Percentiles rank a stretch among this genome's conserved stretches.
phyloP scores from a whole-genome alignment of 2,329 filamentous ascomycete genomes.

The Helotiales sp. region DNA sequence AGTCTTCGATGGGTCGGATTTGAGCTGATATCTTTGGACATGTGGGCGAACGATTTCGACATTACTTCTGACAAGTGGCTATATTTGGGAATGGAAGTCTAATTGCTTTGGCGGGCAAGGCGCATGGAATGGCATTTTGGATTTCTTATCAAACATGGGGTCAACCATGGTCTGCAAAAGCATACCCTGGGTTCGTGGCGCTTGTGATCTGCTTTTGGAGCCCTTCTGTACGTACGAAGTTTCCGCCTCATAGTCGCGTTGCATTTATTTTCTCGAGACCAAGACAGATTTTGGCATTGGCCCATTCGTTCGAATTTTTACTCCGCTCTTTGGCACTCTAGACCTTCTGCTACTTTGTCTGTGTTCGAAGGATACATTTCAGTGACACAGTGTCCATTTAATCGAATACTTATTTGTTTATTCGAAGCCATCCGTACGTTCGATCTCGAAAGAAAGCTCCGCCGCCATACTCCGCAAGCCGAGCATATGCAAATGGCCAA shows the following conservation, averaged over 20 bases:
- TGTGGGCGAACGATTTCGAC: slow-evolving; percentile 69
- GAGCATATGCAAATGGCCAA: too few relatives aligned
- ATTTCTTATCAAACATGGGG: not conserved
- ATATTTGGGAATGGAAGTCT: slow-evolving; percentile 88
- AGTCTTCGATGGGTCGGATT: slow-evolving; percentile 95
- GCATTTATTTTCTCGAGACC: not conserved
- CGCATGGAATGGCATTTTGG: slow-evolving; percentile 12
- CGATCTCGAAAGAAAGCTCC: too few relatives aligned
- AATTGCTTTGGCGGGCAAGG: slow-evolving; percentile 35
- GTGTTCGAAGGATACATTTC: too few relatives aligned
- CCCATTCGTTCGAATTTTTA: not conserved
- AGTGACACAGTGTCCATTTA: too few relatives aligned
- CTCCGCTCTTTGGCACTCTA: too few relatives aligned
- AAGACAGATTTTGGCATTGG: not conserved
- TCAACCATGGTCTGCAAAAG: slow-evolving; percentile 10
- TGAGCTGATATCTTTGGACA: slow-evolving; percentile 77
- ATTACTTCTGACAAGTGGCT: slow-evolving; percentile 80
- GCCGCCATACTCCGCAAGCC: too few relatives aligned
- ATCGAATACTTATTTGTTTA: too few relatives aligned
- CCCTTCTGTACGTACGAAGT: slow-evolving; percentile 10
- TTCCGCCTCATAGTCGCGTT: slow-evolving; percentile 5
- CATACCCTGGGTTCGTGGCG: slow-evolving; percentile 8
- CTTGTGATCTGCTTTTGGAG: slow-evolving; percentile 13
- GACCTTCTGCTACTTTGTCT: too few relatives aligned
- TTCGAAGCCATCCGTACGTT: too few relatives aligned